Evolutionary conservation across 768 basidiomycete genomes (phyloP).

Genomic region (Multifurca ochricompacta): DNA sequence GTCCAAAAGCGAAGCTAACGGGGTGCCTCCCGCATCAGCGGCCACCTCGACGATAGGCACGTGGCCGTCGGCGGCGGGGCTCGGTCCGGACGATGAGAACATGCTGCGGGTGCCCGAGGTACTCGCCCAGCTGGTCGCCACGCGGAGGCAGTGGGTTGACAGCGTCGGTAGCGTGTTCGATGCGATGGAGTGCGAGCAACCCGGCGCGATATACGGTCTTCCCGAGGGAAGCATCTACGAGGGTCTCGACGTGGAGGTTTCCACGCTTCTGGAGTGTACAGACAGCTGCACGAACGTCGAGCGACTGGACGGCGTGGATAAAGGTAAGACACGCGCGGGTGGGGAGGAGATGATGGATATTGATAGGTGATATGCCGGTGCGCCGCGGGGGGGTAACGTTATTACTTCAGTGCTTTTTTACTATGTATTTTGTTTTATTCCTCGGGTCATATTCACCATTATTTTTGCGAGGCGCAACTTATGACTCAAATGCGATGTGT

Average conservation of each 20-base stretch:
- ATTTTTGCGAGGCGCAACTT: neutral
- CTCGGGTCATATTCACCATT: conserved; percentile 3
- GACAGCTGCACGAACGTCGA: conserved; percentile 23
- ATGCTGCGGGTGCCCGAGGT: conserved; percentile 56
- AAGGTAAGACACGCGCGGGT: conserved; percentile 44
- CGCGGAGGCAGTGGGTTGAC: conserved; percentile 72
- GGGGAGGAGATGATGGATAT: conserved; percentile 59
- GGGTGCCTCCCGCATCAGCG: conserved; percentile 20
- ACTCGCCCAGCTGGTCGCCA: conserved; percentile 63
- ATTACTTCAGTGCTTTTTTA: conserved; percentile 20
- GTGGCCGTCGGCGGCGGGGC: conserved; percentile 63
- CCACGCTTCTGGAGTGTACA: conserved; percentile 28
- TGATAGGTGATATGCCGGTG: conserved; percentile 31
- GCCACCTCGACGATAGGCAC: conserved; percentile 36
- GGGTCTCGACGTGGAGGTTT: conserved; percentile 62
- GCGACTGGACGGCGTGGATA: conserved; percentile 34
- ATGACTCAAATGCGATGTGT: neutral
- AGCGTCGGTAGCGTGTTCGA: conserved; percentile 70
- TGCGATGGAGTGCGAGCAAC: conserved; percentile 52
- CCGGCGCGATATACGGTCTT: conserved; percentile 72
- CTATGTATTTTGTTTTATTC: conserved; percentile 17
- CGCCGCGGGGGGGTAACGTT: conserved; percentile 23
- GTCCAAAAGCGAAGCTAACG: conserved; percentile 27
- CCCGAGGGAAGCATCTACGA: conserved; percentile 68
- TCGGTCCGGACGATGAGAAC: conserved; percentile 62